Conservation (phyloP, 306 rosid species). For the Carpinus fangiana region DNA sequence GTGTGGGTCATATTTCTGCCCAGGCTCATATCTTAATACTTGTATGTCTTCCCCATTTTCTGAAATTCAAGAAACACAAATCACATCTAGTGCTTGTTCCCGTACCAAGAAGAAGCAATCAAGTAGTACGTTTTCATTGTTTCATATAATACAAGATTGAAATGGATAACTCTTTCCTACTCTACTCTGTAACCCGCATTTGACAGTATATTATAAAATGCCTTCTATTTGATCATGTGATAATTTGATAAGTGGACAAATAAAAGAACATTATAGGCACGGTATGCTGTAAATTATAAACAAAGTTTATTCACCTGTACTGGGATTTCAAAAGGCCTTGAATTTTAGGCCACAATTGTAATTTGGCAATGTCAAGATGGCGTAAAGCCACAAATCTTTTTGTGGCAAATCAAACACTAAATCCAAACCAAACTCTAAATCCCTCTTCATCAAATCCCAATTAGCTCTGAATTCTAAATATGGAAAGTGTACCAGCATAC, state of each 20-base stretch:
- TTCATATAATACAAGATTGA: background rate
- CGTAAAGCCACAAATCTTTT: background rate
- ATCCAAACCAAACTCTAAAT: background rate
- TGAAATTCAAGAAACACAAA: constrained; percentile 43
- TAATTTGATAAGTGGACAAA: background rate
- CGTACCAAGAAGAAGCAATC: constrained; percentile 7
- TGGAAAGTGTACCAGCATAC: background rate
- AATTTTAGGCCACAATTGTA: background rate
- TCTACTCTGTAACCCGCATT: background rate
- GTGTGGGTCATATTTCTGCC: constrained; percentile 95
- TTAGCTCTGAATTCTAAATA: background rate
- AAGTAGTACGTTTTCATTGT: constrained; percentile 9
- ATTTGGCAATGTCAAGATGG: background rate
- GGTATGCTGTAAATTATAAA: no score
- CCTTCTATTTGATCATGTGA: background rate
- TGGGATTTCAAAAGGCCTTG: background rate
- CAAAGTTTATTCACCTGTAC: background rate
- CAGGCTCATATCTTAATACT: constrained; percentile 91
- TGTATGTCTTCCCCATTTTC: constrained; percentile 99
- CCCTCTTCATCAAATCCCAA: background rate
- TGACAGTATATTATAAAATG: background rate
- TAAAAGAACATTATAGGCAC: no score
- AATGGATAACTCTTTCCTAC: background rate
- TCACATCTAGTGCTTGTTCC: constrained; percentile 16
- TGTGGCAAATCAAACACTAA: background rate